Evolutionary conservation across 2,329 filamentous ascomycete genomes (phyloP).

Genomic region (Ceratocystis huliohia): DNA sequence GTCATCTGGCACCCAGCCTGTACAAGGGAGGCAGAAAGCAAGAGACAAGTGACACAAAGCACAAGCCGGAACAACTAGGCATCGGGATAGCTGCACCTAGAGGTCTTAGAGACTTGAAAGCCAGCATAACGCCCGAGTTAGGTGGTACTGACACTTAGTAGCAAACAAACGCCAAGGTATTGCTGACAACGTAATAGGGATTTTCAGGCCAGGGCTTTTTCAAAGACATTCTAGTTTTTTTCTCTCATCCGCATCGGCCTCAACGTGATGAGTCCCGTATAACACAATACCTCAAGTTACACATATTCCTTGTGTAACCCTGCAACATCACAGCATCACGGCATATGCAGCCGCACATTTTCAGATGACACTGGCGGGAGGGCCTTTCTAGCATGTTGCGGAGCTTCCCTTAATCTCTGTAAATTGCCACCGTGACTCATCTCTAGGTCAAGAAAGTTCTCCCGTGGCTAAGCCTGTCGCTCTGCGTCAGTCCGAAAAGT

Average conservation of each 20-base stretch:
- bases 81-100: not conserved
- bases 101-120: not conserved
- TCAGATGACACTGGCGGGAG: conserved; percentile 3
- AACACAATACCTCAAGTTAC: not conserved
- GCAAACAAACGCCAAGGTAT: not conserved
- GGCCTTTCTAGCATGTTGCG: not conserved
- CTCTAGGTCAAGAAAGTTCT: not conserved
- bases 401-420: not conserved
- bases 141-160: not conserved
- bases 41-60: not conserved
- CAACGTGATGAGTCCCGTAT: not conserved
- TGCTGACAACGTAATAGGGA: not conserved
- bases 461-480: not conserved
- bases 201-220: no score
- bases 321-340: not conserved
- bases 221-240: no score
- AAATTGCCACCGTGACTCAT: not conserved
- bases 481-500: not conserved
- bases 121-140: conserved; percentile 1
- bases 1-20: not conserved
- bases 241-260: not conserved
- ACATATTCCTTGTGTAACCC: not conserved
- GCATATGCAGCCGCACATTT: not conserved
- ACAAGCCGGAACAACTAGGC: not conserved
- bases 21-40: not conserved